Percentiles rank a stretch among this genome's conserved stretches.
Evolutionary conservation across 176 grass and related monocot genomes (phyloP).

Genomic region (Cenchrus americanus): DNA sequence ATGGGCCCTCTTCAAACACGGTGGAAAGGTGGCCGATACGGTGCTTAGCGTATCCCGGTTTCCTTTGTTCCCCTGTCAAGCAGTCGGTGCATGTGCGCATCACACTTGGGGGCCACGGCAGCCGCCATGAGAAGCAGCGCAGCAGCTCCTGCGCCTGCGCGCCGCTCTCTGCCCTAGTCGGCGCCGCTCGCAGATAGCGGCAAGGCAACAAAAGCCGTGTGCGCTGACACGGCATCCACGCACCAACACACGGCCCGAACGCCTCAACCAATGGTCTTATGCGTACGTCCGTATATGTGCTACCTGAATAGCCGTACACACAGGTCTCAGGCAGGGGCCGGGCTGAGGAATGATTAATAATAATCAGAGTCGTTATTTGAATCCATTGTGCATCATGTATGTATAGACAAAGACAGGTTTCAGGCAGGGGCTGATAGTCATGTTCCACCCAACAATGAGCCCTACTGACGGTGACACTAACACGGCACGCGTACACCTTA

Average conservation of each 20-base stretch:
- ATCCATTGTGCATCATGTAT: neutral
- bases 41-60: slow-evolving; percentile 17
- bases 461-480: neutral
- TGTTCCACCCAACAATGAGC: neutral
- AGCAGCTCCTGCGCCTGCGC: neutral
- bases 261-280: neutral
- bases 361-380: neutral
- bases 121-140: neutral
- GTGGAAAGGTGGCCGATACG: slow-evolving; percentile 19
- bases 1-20: slow-evolving; percentile 13
- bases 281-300: neutral
- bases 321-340: neutral
- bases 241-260: neutral
- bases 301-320: neutral
- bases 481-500: neutral
- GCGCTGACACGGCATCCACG: slow-evolving; percentile 15
- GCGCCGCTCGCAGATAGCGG: neutral
- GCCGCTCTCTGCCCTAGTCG: no score
- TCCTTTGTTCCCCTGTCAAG: slow-evolving; percentile 21
- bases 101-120: neutral
- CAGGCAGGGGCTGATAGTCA: neutral
- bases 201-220: slow-evolving; percentile 10
- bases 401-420: neutral
- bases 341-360: neutral
- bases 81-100: slow-evolving; percentile 23